phyloP scores from a whole-genome alignment of 176 grass and related monocot species.

The Microstegium vimineum region DNA sequence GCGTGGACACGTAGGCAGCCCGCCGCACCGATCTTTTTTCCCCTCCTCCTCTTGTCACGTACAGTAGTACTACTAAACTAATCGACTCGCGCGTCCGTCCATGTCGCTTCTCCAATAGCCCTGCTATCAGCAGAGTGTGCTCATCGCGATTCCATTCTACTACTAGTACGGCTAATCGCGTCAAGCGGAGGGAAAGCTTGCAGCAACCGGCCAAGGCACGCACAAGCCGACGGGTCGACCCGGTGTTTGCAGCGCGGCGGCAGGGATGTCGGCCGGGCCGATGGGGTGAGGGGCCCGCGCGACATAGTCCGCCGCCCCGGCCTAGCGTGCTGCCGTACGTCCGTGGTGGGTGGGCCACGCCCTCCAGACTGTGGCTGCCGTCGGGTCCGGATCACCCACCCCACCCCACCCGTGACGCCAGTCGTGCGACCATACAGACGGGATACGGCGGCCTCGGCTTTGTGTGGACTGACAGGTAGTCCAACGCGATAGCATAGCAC shows the following conservation, averaged over 20 bases:
- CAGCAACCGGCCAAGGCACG: background rate
- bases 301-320: constrained; percentile 1
- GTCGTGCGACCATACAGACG: too few relatives aligned
- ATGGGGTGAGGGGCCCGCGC: background rate
- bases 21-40: background rate
- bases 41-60: background rate
- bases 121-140: too few relatives aligned
- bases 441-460: too few relatives aligned
- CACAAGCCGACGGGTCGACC: background rate
- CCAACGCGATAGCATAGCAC: too few relatives aligned
- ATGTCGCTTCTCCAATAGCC: background rate
- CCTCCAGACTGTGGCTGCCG: background rate
- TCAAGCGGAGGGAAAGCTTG: background rate
- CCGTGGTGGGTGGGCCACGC: background rate
- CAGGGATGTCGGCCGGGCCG: constrained; percentile 51
- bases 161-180: too few relatives aligned
- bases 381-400: background rate
- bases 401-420: too few relatives aligned
- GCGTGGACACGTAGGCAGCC: background rate
- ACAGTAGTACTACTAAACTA: too few relatives aligned
- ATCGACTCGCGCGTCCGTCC: too few relatives aligned
- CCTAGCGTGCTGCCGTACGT: background rate
- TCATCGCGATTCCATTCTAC: too few relatives aligned
- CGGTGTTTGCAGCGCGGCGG: constrained; percentile 9
- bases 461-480: too few relatives aligned